These are phyloP conservation scores for Aschersonia sp. DNA, from an alignment of 2,329 filamentous ascomycete genomes.

Conservation along the genomic window DNA sequence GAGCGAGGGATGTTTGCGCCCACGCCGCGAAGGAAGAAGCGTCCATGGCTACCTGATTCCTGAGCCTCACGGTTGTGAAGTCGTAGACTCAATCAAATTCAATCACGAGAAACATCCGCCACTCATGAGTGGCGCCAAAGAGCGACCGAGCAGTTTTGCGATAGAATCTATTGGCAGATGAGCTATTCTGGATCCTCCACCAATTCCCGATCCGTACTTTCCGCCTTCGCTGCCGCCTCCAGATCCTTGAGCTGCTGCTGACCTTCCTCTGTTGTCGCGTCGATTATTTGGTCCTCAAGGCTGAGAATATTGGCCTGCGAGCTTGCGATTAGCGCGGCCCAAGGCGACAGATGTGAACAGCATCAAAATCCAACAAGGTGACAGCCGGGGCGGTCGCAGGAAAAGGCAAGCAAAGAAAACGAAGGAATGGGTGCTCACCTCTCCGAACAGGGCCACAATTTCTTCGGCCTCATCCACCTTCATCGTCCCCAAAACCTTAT, in stretches of 20 bases:
- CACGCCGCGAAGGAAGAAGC: too few species aligned
- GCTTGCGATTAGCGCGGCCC: not conserved
- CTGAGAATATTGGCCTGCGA: constrained; percentile 68
- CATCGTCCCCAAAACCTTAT: constrained; percentile 63
- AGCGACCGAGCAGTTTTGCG: too few species aligned
- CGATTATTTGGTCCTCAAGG: constrained; percentile 84
- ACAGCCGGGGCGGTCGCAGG: not conserved
- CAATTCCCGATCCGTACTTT: constrained; percentile 6
- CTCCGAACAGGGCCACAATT: constrained; percentile 62
- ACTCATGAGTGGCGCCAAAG: too few species aligned
- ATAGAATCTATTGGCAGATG: too few species aligned
- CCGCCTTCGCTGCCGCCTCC: constrained; percentile 32
- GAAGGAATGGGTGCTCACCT: constrained; percentile 31
- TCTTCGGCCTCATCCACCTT: constrained; percentile 77
- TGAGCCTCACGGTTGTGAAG: too few species aligned
- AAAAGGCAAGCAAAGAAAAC: not conserved
- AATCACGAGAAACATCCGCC: too few species aligned
- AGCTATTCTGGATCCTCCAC: constrained; percentile 3
- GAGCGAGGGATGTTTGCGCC: too few species aligned
- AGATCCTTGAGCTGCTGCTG: constrained; percentile 64
- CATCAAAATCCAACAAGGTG: not conserved
- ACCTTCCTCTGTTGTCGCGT: constrained; percentile 82
- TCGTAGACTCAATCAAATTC: too few species aligned
- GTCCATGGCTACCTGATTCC: too few species aligned
- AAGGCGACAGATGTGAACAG: not conserved